Conservation (phyloP, 805 yeast species). For the Metschnikowia lunata region DNA sequence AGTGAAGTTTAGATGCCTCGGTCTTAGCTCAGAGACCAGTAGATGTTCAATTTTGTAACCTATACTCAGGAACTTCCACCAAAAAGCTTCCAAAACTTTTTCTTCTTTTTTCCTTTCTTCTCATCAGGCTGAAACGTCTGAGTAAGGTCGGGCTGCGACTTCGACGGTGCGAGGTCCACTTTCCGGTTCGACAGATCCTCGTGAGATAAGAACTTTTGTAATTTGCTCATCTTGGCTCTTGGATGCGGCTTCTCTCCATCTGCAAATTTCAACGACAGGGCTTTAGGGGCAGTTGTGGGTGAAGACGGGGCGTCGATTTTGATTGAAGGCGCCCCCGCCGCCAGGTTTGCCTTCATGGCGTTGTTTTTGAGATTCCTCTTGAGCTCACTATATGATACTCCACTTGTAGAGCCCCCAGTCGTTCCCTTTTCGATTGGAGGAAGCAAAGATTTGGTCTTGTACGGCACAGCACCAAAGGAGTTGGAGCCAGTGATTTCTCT, state of each 20-base stretch:
- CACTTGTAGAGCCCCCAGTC: conserved; percentile 12
- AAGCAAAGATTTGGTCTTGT: conserved; percentile 40
- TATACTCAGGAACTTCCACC: too few species aligned
- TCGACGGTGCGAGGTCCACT: conserved; percentile 31
- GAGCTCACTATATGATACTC: conserved; percentile 31
- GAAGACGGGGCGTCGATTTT: conserved; percentile 8
- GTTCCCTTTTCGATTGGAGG: conserved; percentile 25
- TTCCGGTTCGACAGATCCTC: conserved; percentile 22
- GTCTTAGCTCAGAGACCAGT: too few species aligned
- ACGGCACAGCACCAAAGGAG: conserved; percentile 35
- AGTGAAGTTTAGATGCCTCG: too few species aligned
- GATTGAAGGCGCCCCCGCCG: conserved; percentile 5
- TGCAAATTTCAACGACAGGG: conserved; percentile 27
- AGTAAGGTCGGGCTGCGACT: conserved; percentile 35
- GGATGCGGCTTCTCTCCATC: conserved; percentile 14
- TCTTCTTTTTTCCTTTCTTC: conserved; percentile 25
- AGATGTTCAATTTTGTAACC: too few species aligned
- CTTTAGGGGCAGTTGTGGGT: conserved; percentile 20
- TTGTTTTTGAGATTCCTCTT: conserved; percentile 25
- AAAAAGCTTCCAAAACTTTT: conserved; percentile 33
- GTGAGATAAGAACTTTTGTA: conserved; percentile 36
- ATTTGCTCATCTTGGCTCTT: conserved; percentile 13
- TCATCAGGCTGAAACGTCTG: conserved; percentile 9
- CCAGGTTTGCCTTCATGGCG: conserved; percentile 11
- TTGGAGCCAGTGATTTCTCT: conserved; percentile 40